phyloP scores from a whole-genome alignment of 179 eudicot genomes.

The Beta corolliflora region DNA sequence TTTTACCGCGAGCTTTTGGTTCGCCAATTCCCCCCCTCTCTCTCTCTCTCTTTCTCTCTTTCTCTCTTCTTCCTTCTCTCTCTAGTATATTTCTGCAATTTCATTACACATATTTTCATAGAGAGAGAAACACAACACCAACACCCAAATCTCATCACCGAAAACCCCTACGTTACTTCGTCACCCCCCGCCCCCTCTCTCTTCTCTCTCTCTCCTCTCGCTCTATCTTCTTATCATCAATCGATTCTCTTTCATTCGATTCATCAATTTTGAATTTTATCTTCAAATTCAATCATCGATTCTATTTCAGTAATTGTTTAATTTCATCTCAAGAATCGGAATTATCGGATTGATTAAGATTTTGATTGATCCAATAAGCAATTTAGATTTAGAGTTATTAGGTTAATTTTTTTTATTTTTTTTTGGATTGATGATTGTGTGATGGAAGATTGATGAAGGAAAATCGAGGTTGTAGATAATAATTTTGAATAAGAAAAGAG shows the following conservation, averaged over 20 bases:
- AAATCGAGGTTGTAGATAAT: conserved; percentile 19
- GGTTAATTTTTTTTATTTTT: not conserved
- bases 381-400: not conserved
- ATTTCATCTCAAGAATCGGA: not conserved
- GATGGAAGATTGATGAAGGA: conserved; percentile 24
- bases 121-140: conserved; percentile 13
- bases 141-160: conserved; percentile 61
- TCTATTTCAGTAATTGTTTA: not conserved
- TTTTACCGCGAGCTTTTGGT: conserved; percentile 17
- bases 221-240: not conserved
- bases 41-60: conserved; percentile 13
- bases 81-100: conserved; percentile 28
- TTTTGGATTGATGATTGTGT: not conserved
- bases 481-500: conserved; percentile 7
- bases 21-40: not conserved
- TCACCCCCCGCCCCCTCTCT: conserved; percentile 19
- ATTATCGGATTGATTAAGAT: not conserved
- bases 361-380: conserved; percentile 5
- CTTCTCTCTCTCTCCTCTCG: conserved; percentile 20
- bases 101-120: conserved; percentile 15
- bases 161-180: conserved; percentile 14
- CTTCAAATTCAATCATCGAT: not conserved
- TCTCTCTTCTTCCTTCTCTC: conserved; percentile 9
- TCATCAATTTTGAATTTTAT: conserved; percentile 14
- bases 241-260: conserved; percentile 33